Conservation (phyloP, 139 green algal species). For the Picochlorum sp. region DNA sequence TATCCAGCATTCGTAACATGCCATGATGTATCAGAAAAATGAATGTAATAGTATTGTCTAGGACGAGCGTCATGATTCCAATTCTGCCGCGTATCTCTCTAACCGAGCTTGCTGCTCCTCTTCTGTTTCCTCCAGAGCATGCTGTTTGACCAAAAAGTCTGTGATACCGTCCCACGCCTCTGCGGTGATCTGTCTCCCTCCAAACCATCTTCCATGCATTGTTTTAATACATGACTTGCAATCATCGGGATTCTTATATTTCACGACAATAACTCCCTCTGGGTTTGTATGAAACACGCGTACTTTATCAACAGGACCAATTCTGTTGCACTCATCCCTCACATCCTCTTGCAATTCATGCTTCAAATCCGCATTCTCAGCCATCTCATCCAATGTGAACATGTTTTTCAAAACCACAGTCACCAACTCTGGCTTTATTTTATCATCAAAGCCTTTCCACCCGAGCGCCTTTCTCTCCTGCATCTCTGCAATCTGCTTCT, state of each 20-base stretch:
- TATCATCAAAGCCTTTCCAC: constrained; percentile 90
- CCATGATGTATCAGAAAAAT: too few relatives aligned
- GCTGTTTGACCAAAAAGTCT: constrained; percentile 60
- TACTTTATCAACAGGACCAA: constrained; percentile 80
- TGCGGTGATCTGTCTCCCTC: constrained; percentile 60
- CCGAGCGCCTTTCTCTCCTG: constrained; percentile 50
- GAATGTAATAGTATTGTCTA: too few relatives aligned
- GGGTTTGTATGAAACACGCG: constrained; percentile 66
- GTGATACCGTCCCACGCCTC: constrained; percentile 76
- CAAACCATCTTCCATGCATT: constrained; percentile 91
- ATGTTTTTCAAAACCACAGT: constrained; percentile 84
- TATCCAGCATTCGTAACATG: not conserved
- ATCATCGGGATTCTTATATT: constrained; percentile 60
- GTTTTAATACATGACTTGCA: constrained; percentile 61
- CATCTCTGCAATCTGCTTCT: constrained; percentile 48
- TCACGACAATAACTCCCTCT: constrained; percentile 71
- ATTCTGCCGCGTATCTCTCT: constrained; percentile 59
- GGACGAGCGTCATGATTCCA: constrained; percentile 36
- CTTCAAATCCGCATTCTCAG: constrained; percentile 23
- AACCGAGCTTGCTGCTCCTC: constrained; percentile 70
- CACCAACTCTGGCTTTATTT: constrained; percentile 50
- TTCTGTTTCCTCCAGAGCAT: constrained; percentile 51
- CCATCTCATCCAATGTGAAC: constrained; percentile 73
- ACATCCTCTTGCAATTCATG: constrained; percentile 83
- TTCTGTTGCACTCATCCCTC: constrained; percentile 58